Evolutionary conservation across 306 rosid genomes (phyloP).

Genomic region (barrel medic (Medicago truncatula)): MtrunA17r5.0-ANR NC_053045.1:35699501-35700000

Average conservation of each 20-base stretch:
- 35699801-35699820: conserved; percentile 66
- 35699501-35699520: conserved; percentile 56
- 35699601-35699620: conserved; percentile 82
- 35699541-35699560: conserved; percentile 65
- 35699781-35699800: conserved; percentile 45
- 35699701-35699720: conserved; percentile 17
- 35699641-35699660: conserved; percentile 71
- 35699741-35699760: conserved; percentile 56
- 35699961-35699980: not conserved
- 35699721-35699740: conserved; percentile 27
- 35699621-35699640: conserved; percentile 92
- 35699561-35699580: conserved; percentile 53
- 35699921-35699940: conserved; percentile 89
- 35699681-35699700: conserved; percentile 3
- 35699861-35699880: conserved; percentile 34
- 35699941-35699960: not conserved
- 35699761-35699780: conserved; percentile 83
- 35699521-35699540: conserved; percentile 81
- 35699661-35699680: conserved; percentile 36
- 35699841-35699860: conserved; percentile 52
- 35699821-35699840: conserved; percentile 64
- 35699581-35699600: conserved; percentile 58
- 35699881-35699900: conserved; percentile 75
- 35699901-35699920: conserved; percentile 76
- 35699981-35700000: not conserved